Evolutionary conservation across 2,329 filamentous ascomycete species (phyloP).

Genomic region (Fusarium liriodendri): DNA sequence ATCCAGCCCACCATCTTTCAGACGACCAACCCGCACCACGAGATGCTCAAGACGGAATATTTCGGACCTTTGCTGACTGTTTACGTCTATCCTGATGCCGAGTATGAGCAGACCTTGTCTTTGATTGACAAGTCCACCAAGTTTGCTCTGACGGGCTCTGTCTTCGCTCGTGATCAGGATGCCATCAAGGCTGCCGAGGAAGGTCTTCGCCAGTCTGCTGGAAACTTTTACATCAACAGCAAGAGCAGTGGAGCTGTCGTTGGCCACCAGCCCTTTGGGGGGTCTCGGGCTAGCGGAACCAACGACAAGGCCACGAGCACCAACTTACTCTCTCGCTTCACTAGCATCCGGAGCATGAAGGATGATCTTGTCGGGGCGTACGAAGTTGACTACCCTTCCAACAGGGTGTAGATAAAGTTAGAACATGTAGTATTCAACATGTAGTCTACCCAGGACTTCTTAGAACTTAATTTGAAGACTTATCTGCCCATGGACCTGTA

Average conservation of each 20-base stretch:
- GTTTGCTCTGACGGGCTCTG: not conserved
- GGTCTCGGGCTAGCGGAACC: not conserved
- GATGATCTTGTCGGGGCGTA: not conserved
- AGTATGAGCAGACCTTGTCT: not conserved
- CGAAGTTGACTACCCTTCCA: not conserved
- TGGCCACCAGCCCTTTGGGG: not conserved
- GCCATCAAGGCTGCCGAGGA: not conserved
- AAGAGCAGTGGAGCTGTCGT: not conserved
- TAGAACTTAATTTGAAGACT: not conserved
- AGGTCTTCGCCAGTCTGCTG: not conserved
- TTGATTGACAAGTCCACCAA: not conserved
- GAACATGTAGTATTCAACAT: not conserved
- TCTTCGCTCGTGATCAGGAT: not conserved
- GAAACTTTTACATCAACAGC: not conserved
- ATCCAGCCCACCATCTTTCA: not conserved
- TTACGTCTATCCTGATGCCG: not conserved
- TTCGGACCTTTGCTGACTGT: not conserved
- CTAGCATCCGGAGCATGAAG: not conserved
- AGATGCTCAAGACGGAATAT: not conserved
- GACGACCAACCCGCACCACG: not conserved
- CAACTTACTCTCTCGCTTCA: not conserved
- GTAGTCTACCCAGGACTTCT: rapidly evolving
- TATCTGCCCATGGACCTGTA: too few species aligned
- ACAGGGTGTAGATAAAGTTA: not conserved
- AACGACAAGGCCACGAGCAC: not conserved